phyloP scores from a whole-genome alignment of 495 filamentous ascomycete species.

The Terfezia boudieri region DNA sequence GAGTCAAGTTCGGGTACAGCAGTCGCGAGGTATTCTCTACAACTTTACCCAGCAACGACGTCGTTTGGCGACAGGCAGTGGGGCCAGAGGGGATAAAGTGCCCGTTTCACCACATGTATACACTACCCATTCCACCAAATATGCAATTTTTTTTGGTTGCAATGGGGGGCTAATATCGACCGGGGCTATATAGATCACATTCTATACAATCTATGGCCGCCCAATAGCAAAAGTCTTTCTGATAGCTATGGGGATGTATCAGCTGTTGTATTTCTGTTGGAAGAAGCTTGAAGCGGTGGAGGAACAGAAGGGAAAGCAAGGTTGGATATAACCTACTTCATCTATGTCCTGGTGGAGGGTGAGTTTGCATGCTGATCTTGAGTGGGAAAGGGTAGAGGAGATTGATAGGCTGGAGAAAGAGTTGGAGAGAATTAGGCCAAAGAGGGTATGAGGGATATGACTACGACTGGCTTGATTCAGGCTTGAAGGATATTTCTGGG shows the following conservation, averaged over 20 bases:
- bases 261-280: slow-evolving; percentile 68
- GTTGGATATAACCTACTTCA: slow-evolving; percentile 11
- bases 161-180: not conserved
- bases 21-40: not conserved
- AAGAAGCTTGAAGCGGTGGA: slow-evolving; percentile 59
- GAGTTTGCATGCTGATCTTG: not conserved
- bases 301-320: slow-evolving; percentile 25
- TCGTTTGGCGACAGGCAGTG: not conserved
- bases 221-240: slow-evolving; percentile 73
- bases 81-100: not conserved
- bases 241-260: slow-evolving; percentile 71
- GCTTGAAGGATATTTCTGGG: too few relatives aligned
- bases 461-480: too few relatives aligned
- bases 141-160: not conserved
- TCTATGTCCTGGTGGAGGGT: not conserved
- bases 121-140: not conserved
- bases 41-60: too few relatives aligned
- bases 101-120: not conserved
- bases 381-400: slow-evolving; percentile 5
- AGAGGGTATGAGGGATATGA: not conserved
- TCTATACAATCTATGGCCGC: slow-evolving; percentile 57
- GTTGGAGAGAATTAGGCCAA: slow-evolving; percentile 4
- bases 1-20: not conserved
- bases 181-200: slow-evolving; percentile 30
- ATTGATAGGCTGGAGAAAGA: slow-evolving; percentile 5